phyloP scores from a whole-genome alignment of 129 eudicot species.

The Helianthus annuus region DNA sequence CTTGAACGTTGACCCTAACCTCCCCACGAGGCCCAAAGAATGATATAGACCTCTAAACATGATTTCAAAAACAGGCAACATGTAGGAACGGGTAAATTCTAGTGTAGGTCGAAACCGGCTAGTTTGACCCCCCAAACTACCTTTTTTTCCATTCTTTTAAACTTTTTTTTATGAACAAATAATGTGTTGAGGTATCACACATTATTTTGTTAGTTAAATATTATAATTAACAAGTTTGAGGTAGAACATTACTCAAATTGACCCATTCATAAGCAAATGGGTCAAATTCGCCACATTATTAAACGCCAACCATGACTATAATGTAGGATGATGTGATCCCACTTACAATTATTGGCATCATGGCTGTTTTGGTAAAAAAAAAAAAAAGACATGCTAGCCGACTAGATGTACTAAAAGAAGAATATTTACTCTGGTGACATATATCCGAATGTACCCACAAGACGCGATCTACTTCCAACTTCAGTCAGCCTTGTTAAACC shows the following conservation, averaged over 20 bases:
- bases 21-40: not conserved
- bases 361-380: too few species aligned
- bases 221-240: not conserved
- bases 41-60: not conserved
- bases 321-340: conserved; percentile 13
- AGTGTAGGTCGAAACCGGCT: not conserved
- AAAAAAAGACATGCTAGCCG: conserved; percentile 12
- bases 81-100: not conserved
- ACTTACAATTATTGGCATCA: conserved; percentile 4
- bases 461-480: conserved; percentile 69
- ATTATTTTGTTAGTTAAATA: not conserved
- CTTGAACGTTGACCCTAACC: not conserved
- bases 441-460: conserved; percentile 96
- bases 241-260: not conserved
- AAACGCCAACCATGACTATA: not conserved
- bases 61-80: not conserved
- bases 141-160: not conserved
- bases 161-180: too few species aligned
- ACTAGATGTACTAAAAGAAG: conserved; percentile 3
- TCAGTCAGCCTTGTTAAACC: conserved; percentile 86
- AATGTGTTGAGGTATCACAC: not conserved
- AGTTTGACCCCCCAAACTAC: not conserved
- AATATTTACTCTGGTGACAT: conserved; percentile 96
- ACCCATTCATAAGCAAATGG: not conserved
- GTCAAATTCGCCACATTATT: not conserved